phyloP scores from a whole-genome alignment of 2,329 filamentous ascomycete genomes.

The Aspergillus hiratsukae region DNA sequence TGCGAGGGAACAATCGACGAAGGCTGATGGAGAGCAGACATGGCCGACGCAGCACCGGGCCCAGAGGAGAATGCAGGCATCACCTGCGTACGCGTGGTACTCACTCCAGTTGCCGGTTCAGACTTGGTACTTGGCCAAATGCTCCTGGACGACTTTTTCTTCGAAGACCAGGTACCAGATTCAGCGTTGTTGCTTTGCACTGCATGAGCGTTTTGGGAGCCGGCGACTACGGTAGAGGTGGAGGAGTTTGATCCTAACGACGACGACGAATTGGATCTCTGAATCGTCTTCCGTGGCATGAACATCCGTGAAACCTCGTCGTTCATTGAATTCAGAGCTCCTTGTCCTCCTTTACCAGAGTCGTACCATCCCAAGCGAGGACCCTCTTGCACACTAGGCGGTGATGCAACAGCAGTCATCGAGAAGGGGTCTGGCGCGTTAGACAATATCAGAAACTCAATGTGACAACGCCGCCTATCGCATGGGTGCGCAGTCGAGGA shows the following conservation, averaged over 20 bases:
- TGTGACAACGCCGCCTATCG: conserved; percentile 9
- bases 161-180: conserved; percentile 36
- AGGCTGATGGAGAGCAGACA: conserved; percentile 60
- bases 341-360: conserved; percentile 53
- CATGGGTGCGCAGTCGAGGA: conserved; percentile 9
- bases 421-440: conserved; percentile 25
- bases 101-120: conserved; percentile 60
- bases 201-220: conserved; percentile 34
- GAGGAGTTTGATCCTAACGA: conserved; percentile 65
- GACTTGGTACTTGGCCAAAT: conserved; percentile 64
- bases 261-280: conserved; percentile 86
- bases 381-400: conserved; percentile 59
- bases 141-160: conserved; percentile 48
- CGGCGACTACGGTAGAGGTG: conserved; percentile 40
- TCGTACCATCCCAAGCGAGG: conserved; percentile 58
- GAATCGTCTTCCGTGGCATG: conserved; percentile 79
- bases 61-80: conserved; percentile 56
- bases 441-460: conserved; percentile 11
- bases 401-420: conserved; percentile 66
- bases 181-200: conserved; percentile 34
- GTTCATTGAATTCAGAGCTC: conserved; percentile 66
- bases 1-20: conserved; percentile 63
- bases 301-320: conserved; percentile 87
- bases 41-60: conserved; percentile 56
- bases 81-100: conserved; percentile 58